Evolutionary conservation across 345 rosid genomes (phyloP).

Genomic region (Ricinus communis): DNA sequence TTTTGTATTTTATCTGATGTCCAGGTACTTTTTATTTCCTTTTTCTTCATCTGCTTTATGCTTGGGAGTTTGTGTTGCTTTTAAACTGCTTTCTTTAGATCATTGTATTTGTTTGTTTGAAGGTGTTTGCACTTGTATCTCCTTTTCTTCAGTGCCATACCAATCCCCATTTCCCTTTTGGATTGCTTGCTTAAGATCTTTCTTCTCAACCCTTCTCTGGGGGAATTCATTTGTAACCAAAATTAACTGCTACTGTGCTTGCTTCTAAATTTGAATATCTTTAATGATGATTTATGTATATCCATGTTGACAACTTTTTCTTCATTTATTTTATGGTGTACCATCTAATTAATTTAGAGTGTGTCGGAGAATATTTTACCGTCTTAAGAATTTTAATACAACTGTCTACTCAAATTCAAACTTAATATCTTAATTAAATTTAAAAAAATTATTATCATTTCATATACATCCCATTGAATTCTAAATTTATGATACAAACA

Average conservation of each 20-base stretch:
- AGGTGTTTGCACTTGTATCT: constrained; percentile 48
- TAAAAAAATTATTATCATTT: no score
- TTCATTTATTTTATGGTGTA: no score
- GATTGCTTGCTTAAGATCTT: constrained; percentile 30
- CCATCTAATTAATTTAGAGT: no score
- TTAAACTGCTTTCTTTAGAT: constrained; percentile 31
- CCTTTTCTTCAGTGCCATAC: constrained; percentile 20
- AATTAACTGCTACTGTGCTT: background rate
- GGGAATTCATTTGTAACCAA: background rate
- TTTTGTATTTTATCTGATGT: constrained; percentile 26
- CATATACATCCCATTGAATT: no score
- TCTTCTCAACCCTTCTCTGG: constrained; percentile 18
- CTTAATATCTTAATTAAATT: no score
- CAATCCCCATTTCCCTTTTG: constrained; percentile 26
- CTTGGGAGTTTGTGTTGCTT: constrained; percentile 57
- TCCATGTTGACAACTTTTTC: no score
- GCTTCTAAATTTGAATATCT: no score
- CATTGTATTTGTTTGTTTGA: constrained; percentile 61
- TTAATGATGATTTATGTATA: no score
- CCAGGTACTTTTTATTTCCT: background rate
- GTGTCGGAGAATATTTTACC: no score
- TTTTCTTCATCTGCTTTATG: constrained; percentile 28
- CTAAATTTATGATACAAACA: no score
- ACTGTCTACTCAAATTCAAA: no score
- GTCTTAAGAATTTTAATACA: no score